Evolutionary conservation across 768 basidiomycete genomes (phyloP).

Genomic region (Agrocybe praecox): DNA sequence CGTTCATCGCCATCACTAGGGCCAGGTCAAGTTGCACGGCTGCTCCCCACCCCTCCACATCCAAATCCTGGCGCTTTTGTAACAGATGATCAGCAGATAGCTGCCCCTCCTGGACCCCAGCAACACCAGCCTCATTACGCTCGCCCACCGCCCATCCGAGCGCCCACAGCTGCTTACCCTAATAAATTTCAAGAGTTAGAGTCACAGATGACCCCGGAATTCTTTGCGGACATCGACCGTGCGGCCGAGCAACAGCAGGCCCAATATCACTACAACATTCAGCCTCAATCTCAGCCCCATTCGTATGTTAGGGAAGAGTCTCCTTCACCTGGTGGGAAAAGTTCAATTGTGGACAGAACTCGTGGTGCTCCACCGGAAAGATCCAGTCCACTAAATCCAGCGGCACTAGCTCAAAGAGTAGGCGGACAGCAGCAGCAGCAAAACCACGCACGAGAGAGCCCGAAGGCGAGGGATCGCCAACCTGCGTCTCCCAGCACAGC

Average conservation of each 20-base stretch:
- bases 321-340: slow-evolving; percentile 48
- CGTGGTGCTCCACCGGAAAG: slow-evolving; percentile 47
- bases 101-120: slow-evolving; percentile 33
- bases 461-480: slow-evolving; percentile 46
- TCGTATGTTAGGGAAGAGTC: slow-evolving; percentile 34
- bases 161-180: slow-evolving; percentile 56
- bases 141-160: slow-evolving; percentile 60
- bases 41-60: slow-evolving; percentile 48
- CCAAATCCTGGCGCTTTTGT: slow-evolving; percentile 32
- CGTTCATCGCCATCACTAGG: slow-evolving; percentile 37
- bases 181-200: slow-evolving; percentile 55
- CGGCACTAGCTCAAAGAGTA: slow-evolving; percentile 22
- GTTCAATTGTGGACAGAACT: slow-evolving; percentile 56
- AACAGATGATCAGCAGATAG: slow-evolving; percentile 35
- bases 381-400: slow-evolving; percentile 56
- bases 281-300: slow-evolving; percentile 22
- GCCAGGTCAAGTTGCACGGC: slow-evolving; percentile 34
- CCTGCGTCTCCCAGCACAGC: slow-evolving; percentile 39
- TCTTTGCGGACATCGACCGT: slow-evolving; percentile 72
- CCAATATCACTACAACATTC: slow-evolving; percentile 42
- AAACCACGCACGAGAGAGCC: slow-evolving; percentile 45
- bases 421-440: not conserved
- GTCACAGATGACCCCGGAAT: slow-evolving; percentile 71
- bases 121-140: slow-evolving; percentile 53
- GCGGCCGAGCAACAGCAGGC: slow-evolving; percentile 67